Evolutionary conservation across 202 grass and related monocot species (phyloP).

Genomic region (Bolboschoenoplectus hybrid): DNA sequence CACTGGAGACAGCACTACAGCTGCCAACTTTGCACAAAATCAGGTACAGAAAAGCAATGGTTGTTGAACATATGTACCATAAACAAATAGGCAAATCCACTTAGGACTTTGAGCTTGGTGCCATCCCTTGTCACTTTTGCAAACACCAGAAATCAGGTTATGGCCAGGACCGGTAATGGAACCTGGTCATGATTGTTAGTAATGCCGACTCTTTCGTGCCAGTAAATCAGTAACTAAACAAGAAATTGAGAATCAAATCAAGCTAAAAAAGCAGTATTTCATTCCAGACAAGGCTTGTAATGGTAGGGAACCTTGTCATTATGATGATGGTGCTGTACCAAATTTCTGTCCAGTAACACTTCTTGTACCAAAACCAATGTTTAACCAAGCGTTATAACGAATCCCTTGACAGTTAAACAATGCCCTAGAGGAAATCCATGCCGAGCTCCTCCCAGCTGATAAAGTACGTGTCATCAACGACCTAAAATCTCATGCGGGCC

Average conservation of each 20-base stretch:
- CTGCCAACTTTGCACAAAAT: conserved; percentile 74
- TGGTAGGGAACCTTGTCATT: not conserved
- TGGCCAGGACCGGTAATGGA: not conserved
- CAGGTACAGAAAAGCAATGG: conserved; percentile 58
- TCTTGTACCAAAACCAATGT: not conserved
- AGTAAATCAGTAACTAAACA: not conserved
- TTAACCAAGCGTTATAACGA: not conserved
- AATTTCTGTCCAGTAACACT: not conserved
- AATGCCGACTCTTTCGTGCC: not conserved
- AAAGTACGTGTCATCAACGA: conserved; percentile 81
- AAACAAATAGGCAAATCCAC: conserved; percentile 3
- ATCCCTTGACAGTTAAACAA: conserved; percentile 63
- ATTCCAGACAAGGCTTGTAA: not conserved
- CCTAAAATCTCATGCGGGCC: conserved; percentile 64
- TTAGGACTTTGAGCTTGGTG: not conserved
- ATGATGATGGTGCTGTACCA: not conserved
- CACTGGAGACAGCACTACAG: conserved; percentile 73
- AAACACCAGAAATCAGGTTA: not conserved
- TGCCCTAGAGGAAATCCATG: conserved; percentile 63
- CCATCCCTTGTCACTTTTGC: not conserved
- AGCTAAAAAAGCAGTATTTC: not conserved
- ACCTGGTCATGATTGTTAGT: not conserved
- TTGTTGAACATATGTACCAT: not conserved
- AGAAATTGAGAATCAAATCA: not conserved
- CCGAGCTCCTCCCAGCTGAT: conserved; percentile 85